Evolutionary conservation across 2,329 filamentous ascomycete species (phyloP).

Genomic region (Diplodia scrobiculata): DNA sequence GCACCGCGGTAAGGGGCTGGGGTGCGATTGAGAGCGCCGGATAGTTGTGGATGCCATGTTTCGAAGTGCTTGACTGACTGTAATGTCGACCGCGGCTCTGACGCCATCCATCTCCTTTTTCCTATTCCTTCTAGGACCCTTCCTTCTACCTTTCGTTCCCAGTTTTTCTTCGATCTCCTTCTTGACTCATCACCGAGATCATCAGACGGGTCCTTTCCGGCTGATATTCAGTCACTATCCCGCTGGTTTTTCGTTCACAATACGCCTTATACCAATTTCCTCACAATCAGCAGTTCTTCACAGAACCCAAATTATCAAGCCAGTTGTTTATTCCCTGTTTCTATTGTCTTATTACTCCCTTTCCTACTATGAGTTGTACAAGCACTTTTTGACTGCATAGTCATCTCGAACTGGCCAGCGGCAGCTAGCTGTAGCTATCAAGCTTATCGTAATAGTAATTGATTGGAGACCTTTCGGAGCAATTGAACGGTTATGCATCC

Average conservation of each 20-base stretch:
- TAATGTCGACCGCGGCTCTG: neutral
- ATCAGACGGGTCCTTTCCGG: neutral
- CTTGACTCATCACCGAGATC: neutral
- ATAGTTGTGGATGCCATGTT: neutral
- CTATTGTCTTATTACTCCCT: neutral
- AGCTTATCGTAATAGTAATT: conserved; percentile 4
- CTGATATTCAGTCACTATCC: neutral
- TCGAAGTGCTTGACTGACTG: neutral
- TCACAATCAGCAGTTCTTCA: neutral
- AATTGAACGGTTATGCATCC: neutral
- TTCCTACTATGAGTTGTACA: neutral
- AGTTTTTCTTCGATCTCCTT: neutral
- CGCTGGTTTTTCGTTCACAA: neutral
- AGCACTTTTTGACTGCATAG: neutral
- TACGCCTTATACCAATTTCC: neutral
- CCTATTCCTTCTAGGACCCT: neutral
- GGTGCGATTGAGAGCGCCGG: neutral
- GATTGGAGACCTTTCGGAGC: neutral
- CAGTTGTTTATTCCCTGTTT: neutral
- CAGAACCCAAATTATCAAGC: neutral
- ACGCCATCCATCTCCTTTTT: neutral
- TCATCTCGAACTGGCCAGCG: too few species aligned
- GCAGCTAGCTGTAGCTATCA: neutral
- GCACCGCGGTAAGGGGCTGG: neutral
- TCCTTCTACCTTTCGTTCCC: neutral